Evolutionary conservation across 83 land plant species (phyloP).

Genomic region (Larix sibirica): DNA sequence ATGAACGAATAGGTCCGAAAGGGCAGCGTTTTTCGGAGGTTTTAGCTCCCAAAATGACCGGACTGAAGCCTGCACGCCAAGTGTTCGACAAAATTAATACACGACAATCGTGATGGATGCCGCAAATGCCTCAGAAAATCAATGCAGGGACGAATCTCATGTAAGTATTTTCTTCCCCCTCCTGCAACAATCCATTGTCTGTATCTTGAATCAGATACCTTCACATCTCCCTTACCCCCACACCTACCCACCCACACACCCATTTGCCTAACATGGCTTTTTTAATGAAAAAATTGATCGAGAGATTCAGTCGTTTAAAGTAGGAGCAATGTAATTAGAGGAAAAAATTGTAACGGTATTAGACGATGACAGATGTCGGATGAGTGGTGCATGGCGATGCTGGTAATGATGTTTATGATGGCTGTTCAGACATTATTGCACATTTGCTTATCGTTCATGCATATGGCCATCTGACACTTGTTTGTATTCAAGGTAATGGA

Average conservation of each 20-base stretch:
- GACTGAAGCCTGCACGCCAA: slow-evolving; percentile 6
- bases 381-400: slow-evolving; percentile 9
- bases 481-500: background rate
- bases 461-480: slow-evolving; percentile 6
- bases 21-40: slow-evolving; percentile 1
- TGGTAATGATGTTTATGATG: slow-evolving; percentile 12
- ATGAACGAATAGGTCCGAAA: background rate
- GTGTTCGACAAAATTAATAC: slow-evolving; percentile 11
- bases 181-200: too few relatives aligned
- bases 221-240: too few relatives aligned
- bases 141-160: background rate
- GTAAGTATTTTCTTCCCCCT: too few relatives aligned
- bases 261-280: too few relatives aligned
- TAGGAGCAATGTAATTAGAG: too few relatives aligned
- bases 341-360: background rate
- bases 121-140: slow-evolving; percentile 14
- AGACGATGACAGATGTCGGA: slow-evolving; percentile 11
- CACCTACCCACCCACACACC: too few relatives aligned
- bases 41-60: slow-evolving; percentile 2
- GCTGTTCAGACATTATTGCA: slow-evolving; percentile 10
- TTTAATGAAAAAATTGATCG: too few relatives aligned
- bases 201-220: too few relatives aligned
- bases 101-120: slow-evolving; percentile 15
- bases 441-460: background rate
- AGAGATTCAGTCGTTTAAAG: too few relatives aligned